Evolutionary conservation across 257 asterid genomes (phyloP).

Genomic region (Fraxinus americana): DNA sequence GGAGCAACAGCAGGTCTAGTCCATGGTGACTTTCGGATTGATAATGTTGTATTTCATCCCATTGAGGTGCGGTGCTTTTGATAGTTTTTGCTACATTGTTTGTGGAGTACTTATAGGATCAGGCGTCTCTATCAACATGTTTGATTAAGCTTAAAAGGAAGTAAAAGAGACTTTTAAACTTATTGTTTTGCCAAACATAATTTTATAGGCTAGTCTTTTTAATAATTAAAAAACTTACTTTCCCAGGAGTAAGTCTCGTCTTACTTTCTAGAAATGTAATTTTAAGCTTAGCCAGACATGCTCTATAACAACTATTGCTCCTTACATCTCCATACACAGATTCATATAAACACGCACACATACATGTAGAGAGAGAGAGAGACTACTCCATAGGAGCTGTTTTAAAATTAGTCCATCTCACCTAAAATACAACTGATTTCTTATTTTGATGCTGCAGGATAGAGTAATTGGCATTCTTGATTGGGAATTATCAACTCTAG

Average conservation of each 20-base stretch:
- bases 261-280: no score
- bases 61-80: constrained; percentile 60
- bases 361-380: background rate
- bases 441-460: constrained; percentile 59
- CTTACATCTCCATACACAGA: background rate
- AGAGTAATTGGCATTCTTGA: constrained; percentile 91
- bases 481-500: constrained; percentile 95
- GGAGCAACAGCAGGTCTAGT: constrained; percentile 83
- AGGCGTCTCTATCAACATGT: background rate
- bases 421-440: background rate
- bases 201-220: no score
- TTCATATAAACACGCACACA: background rate
- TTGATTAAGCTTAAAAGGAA: no score
- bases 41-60: constrained; percentile 95
- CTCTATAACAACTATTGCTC: background rate
- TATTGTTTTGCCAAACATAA: no score
- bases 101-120: background rate
- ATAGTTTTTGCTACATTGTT: background rate
- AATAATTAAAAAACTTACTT: no score
- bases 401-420: background rate
- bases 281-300: no score
- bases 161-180: no score
- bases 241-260: no score
- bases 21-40: constrained; percentile 96
- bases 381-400: background rate